Evolutionary conservation across 116 monocot genomes (phyloP), one percentile per base, ranked within the genome.

Genomic region (Trichopus zeylanicus): DNA sequence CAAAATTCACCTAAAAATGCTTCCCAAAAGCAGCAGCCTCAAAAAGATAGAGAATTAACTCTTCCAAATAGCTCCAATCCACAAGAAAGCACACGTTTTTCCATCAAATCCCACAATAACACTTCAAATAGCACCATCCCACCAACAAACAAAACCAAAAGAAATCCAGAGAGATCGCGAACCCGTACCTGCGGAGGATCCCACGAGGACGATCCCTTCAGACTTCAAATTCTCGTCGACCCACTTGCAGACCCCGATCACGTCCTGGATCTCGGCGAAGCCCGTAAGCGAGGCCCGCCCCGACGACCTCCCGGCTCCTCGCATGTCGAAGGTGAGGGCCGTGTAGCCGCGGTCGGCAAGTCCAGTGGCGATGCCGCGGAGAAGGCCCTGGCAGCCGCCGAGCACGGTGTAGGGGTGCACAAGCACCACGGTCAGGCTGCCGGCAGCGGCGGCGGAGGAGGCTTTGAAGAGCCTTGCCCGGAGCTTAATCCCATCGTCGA

Each of bases 281-380:
- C 79, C 82, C 3, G 78, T 78, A 29, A 87, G 48, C 3, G 83
- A 88, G 21, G 83, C 76, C 21, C 67, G 63, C 10, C 83, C 87
- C 28, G 87, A 57, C 26, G 83, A 88, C 18, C 67, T 61, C 15
- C 87, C 87, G 28, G 87, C 87, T 35, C 83, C 83, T 5, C 87
- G 38, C 83, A 79, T 76, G 71, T 88, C 83, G 60, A 88, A 88
- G 60, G 87, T 88, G 34, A 88, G 58, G 57, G 83, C 64, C n/a
- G 19, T 16, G 67, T 65, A 77, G 2, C 83, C 87, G 4, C 58
- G 46, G 56, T 73, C 76, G 27, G 83, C 75, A 9, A 88, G 62
- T 2, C 83, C 83, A 6, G 63, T 63, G 55, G 87, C 83, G 31
- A 88, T 83, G 31, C 79, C 87, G 20, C 74, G 55, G 21, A 88